Evolutionary conservation across 257 asterid species (phyloP).

Genomic region (Handroanthus guayacan): DNA sequence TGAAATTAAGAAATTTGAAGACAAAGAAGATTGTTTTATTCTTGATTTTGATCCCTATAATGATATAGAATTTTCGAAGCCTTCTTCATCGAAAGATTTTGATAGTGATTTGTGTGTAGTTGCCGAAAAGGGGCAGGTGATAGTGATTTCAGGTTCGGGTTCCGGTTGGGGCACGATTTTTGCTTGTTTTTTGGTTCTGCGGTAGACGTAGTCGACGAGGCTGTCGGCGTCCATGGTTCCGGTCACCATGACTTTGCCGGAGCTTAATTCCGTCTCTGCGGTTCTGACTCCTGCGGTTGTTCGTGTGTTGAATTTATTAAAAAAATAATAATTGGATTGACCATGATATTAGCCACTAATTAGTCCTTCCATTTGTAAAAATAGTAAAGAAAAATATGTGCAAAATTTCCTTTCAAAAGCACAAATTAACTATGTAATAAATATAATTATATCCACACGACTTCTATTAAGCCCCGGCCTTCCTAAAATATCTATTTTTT

Average conservation of each 20-base stretch:
- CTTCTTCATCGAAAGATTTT: conserved; percentile 12
- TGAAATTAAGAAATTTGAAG: conserved; percentile 44
- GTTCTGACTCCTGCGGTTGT: conserved; percentile 66
- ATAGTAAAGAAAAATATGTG: too few species aligned
- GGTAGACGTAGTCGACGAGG: conserved; percentile 82
- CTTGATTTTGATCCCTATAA: conserved; percentile 55
- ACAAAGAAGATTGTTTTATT: conserved; percentile 55
- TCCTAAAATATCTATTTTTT: too few species aligned
- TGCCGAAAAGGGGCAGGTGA: conserved; percentile 32
- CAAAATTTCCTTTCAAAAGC: too few species aligned
- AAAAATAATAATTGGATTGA: not conserved
- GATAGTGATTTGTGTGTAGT: conserved; percentile 37
- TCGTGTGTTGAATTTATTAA: not conserved
- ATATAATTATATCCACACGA: too few species aligned
- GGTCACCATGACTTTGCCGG: conserved; percentile 76
- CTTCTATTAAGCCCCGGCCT: too few species aligned
- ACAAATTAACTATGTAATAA: too few species aligned
- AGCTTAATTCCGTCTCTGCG: conserved; percentile 72
- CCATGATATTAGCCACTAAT: too few species aligned
- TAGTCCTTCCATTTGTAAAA: too few species aligned
- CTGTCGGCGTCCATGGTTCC: conserved; percentile 78
- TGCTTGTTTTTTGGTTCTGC: conserved; percentile 84
- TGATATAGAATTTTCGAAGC: conserved; percentile 9
- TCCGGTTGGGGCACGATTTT: conserved; percentile 71
- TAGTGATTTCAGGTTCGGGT: conserved; percentile 42